Conservation (phyloP, 2,329 filamentous ascomycete genomes). For the Calonectria naviculata region DNA sequence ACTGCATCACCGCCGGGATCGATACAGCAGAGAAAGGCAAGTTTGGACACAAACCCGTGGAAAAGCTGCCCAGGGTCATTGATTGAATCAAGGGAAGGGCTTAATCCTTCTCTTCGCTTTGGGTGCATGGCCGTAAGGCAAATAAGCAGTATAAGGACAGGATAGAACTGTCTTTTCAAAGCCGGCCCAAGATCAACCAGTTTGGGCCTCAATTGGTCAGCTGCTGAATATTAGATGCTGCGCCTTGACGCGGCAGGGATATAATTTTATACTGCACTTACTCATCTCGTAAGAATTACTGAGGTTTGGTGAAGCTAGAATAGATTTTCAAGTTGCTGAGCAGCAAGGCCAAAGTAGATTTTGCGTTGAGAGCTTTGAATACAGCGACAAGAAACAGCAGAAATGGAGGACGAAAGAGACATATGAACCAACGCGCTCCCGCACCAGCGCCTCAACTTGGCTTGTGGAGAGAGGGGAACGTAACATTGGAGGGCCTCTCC, state of each 20-base stretch:
- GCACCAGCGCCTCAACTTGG: not conserved
- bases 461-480: not conserved
- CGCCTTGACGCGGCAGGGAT: not conserved
- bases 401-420: not conserved
- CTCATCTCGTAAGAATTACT: not conserved
- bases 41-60: slow-evolving; percentile 7
- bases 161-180: slow-evolving; percentile 3
- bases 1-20: slow-evolving; percentile 1
- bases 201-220: not conserved
- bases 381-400: not conserved
- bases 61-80: not conserved
- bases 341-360: too few relatives aligned
- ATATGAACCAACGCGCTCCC: too few relatives aligned
- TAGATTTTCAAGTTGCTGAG: too few relatives aligned
- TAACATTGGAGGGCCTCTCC: not conserved
- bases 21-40: slow-evolving; percentile 12
- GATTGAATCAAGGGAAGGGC: not conserved
- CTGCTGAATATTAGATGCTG: not conserved
- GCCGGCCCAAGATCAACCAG: not conserved
- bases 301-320: too few relatives aligned
- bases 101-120: not conserved
- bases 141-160: not conserved
- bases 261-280: not conserved
- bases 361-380: too few relatives aligned
- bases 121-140: not conserved